These are phyloP conservation scores for Tubosaeta sp. DNA, from an alignment of 768 basidiomycete genomes.

Conservation along the genomic window DNA sequence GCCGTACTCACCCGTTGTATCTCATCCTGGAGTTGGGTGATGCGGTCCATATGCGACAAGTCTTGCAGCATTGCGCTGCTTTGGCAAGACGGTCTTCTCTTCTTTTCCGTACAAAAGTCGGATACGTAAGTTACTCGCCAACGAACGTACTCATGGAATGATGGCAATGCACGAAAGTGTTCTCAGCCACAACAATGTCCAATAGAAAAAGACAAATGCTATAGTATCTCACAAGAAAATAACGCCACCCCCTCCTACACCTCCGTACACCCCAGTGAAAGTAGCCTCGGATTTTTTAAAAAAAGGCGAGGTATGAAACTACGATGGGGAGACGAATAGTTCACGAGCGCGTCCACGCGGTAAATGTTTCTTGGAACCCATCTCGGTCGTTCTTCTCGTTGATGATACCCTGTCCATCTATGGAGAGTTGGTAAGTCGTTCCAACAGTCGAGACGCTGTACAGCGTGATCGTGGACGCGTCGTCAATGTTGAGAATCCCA, in stretches of 20 bases:
- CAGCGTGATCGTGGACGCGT: slow-evolving; percentile 36
- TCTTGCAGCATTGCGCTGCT: slow-evolving; percentile 86
- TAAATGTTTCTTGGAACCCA: slow-evolving; percentile 43
- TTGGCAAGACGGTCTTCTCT: slow-evolving; percentile 5
- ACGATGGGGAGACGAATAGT: neutral
- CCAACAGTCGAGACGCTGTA: slow-evolving; percentile 49
- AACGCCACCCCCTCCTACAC: neutral
- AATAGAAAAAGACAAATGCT: neutral
- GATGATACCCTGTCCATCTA: slow-evolving; percentile 34
- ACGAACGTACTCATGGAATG: slow-evolving; percentile 2
- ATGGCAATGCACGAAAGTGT: neutral
- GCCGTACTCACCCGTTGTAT: slow-evolving; percentile 65
- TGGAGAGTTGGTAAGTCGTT: slow-evolving; percentile 38
- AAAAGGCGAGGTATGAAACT: too few species aligned
- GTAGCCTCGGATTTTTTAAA: neutral
- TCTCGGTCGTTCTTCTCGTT: slow-evolving; percentile 35
- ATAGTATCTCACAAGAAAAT: slow-evolving; percentile 1
- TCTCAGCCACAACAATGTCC: slow-evolving; percentile 1
- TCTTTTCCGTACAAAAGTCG: slow-evolving; percentile 9
- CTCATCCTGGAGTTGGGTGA: slow-evolving; percentile 93
- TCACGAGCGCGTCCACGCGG: slow-evolving; percentile 32
- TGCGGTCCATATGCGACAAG: slow-evolving; percentile 92
- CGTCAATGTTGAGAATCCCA: slow-evolving; percentile 41
- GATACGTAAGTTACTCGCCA: slow-evolving; percentile 11
- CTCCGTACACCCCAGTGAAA: neutral